Evolutionary conservation across 805 yeast species (phyloP), one percentile per base, ranked within the genome.

Genomic region (Wickerhamiella nectarea): DNA sequence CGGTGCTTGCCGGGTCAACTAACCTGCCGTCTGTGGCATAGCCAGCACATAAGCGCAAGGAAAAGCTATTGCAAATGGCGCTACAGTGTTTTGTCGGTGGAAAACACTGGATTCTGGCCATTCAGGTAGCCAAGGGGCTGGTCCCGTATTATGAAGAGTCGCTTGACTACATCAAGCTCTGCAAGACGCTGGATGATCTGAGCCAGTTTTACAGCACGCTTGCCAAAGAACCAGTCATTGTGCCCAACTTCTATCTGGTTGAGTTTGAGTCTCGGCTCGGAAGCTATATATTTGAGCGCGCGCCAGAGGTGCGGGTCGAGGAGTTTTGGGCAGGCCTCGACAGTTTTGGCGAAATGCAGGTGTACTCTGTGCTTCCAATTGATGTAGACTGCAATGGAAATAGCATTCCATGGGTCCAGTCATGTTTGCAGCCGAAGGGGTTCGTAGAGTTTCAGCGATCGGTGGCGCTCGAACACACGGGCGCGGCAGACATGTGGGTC

Each of bases 51-150:
- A 38, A 40, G 19, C 37, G 43, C 18, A 40, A 40, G 24, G 43
- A 34, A 17, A 33, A 33, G 10, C 28, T 40, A 18, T 7, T 40
- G 38, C 19, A 12, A 4, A 40, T 40, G 43, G 43, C 43, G 24
- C 7, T 35, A 6, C 43, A 40, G 17, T 40, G 43, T 17, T 40
- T 40, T 34, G n/a, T n/a, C 12, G 17, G 19, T n/a, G 43, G 43
- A 3, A 33, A 40, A 12, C 43, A 40, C 26, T 40, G 43, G 43
- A 17, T 34, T 12, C 33, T 40, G 8, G 43, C 38, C 3, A 40
- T 40, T 9, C 28, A 40, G 2, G 34, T 34, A 2, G 24, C 15
- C 4, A 36, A 35, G 4, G 38, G 24, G 12, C 31, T 36, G 14
- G n/a, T 4, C 24, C 5, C 4, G 5, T 24, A 25, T n/a, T 40